A percentile compares a stretch with the other conserved stretches of the same genome.
Evolutionary conservation across 2,329 filamentous ascomycete genomes (phyloP).

Genomic region (Exserohilum turcica): DNA sequence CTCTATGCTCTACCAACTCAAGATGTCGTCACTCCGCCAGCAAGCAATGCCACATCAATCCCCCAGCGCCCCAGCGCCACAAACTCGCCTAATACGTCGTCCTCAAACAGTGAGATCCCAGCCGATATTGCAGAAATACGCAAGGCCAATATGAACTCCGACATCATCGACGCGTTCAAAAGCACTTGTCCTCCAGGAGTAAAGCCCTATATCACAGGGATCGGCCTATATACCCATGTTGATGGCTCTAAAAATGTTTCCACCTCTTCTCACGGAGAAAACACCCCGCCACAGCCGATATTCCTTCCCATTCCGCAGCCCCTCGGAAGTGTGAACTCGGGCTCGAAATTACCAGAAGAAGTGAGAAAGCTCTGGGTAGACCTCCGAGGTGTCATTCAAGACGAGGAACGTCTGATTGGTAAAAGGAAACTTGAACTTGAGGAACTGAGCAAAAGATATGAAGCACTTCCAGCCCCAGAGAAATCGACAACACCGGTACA

Average conservation of each 20-base stretch:
- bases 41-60: not conserved
- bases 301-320: constrained; percentile 3
- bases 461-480: not conserved
- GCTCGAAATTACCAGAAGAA: not conserved
- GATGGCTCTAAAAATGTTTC: not conserved
- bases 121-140: constrained; percentile 16
- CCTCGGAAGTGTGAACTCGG: not conserved
- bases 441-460: constrained; percentile 4
- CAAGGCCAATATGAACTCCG: constrained; percentile 26
- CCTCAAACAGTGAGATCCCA: constrained; percentile 7
- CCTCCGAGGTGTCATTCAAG: not conserved
- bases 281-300: not conserved
- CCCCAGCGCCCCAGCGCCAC: not conserved
- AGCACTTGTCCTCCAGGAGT: not conserved
- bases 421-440: not conserved
- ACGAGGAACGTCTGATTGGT: constrained; percentile 1
- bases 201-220: constrained; percentile 23
- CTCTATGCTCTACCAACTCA: too few species aligned
- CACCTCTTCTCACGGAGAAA: not conserved
- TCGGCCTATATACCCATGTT: constrained; percentile 37
- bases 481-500: not conserved
- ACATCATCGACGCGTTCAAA: constrained; percentile 23
- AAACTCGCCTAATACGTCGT: not conserved
- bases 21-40: not conserved
- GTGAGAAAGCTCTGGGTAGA: constrained; percentile 1